Conservation (phyloP, 257 asterid species). For the Echium plantagineum region DNA sequence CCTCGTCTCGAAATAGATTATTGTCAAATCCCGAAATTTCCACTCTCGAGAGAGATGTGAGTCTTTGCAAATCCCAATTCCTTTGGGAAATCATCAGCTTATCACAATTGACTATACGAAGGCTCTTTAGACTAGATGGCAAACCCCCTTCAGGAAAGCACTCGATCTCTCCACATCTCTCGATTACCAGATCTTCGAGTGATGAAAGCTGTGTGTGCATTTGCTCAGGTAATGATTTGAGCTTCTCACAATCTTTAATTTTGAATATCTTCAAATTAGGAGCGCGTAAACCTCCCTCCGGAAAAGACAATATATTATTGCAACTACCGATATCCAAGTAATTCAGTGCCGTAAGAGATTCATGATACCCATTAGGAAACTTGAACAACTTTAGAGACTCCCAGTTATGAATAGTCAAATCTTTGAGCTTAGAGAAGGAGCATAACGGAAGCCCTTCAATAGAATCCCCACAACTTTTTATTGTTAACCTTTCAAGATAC, state of each 20-base stretch:
- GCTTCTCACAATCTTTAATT: fast-evolving
- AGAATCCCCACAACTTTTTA: no score
- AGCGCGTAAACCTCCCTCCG: neutral
- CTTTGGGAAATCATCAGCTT: slow-evolving; percentile 1
- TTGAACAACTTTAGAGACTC: no score
- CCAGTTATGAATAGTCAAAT: no score
- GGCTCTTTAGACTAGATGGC: neutral
- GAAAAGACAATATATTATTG: neutral
- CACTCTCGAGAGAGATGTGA: slow-evolving; percentile 7
- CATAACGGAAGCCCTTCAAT: no score
- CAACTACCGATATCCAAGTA: no score
- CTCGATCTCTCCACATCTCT: neutral
- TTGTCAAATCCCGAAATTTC: no score
- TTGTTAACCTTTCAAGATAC: no score
- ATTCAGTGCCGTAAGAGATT: no score
- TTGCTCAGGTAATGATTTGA: slow-evolving; percentile 2
- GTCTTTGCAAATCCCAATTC: neutral
- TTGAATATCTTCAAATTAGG: neutral
- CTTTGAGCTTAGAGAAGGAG: no score
- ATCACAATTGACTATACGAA: fast-evolving
- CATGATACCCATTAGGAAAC: no score
- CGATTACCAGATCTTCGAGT: fast-evolving
- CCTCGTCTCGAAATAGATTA: no score
- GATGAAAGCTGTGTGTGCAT: slow-evolving; percentile 7
- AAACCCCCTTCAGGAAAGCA: slow-evolving; percentile 10